Evolutionary conservation across 805 yeast species (phyloP).

Genomic region (Wickerhamiella galacta): DNA sequence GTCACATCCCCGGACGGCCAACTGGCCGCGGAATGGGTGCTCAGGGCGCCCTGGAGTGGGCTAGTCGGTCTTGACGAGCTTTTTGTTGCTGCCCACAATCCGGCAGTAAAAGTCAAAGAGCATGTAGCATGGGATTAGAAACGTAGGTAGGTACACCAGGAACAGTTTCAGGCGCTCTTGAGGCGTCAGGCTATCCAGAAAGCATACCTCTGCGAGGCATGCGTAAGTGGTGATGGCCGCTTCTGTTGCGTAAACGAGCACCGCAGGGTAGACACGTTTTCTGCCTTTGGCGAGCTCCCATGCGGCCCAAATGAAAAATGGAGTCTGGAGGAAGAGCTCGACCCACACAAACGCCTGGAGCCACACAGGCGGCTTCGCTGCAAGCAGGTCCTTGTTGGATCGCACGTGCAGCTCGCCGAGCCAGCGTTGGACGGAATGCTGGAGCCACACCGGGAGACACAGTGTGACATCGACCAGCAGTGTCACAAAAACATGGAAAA

Average conservation of each 20-base stretch:
- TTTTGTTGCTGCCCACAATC: slow-evolving; percentile 13
- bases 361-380: slow-evolving; percentile 52
- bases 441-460: slow-evolving; percentile 39
- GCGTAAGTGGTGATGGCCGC: slow-evolving; percentile 67
- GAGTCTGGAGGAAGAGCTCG: slow-evolving; percentile 65
- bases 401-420: slow-evolving; percentile 44
- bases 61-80: background rate
- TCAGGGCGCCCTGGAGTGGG: no score
- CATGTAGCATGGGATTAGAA: slow-evolving; percentile 45
- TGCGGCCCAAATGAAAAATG: slow-evolving; percentile 43
- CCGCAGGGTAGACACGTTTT: slow-evolving; percentile 24
- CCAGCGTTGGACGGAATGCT: slow-evolving; percentile 30
- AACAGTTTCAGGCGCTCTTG: slow-evolving; percentile 29
- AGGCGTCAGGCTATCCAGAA: slow-evolving; percentile 23
- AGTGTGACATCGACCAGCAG: slow-evolving; percentile 57
- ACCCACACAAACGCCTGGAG: slow-evolving; percentile 49
- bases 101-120: slow-evolving; percentile 27
- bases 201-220: slow-evolving; percentile 31
- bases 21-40: no score
- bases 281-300: slow-evolving; percentile 21
- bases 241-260: slow-evolving; percentile 60
- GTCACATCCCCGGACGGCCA: no score
- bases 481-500: slow-evolving; percentile 63
- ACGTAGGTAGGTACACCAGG: slow-evolving; percentile 52
- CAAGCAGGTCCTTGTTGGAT: slow-evolving; percentile 55